Evolutionary conservation across 108 stramenopile genomes (phyloP).

Genomic region (Asterionellopsis glacialis): DNA sequence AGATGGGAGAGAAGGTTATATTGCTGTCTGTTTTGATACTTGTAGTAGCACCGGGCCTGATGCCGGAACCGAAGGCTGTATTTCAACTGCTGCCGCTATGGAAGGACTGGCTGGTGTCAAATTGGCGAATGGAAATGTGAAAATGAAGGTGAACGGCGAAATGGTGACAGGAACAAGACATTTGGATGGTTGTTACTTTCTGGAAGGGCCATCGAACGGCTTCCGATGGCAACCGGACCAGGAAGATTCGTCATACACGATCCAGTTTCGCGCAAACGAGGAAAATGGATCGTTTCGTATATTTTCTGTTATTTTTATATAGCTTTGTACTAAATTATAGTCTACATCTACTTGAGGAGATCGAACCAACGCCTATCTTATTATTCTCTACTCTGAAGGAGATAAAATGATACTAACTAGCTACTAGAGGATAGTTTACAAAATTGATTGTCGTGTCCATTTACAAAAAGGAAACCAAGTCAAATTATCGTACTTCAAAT

Average conservation of each 20-base stretch:
- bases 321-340: no score
- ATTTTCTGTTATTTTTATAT: background rate
- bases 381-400: no score
- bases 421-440: no score
- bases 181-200: conserved; percentile 9
- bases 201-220: background rate
- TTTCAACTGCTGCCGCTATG: background rate
- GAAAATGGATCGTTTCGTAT: background rate
- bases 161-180: conserved; percentile 8
- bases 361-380: no score
- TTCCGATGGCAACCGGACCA: background rate
- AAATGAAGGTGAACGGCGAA: conserved; percentile 19
- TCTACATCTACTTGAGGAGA: no score
- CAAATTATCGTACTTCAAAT: no score
- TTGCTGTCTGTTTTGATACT: conserved; percentile 15
- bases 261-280: conserved; percentile 1
- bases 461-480: no score
- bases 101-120: conserved; percentile 13
- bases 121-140: conserved; percentile 11
- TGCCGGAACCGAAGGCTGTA: background rate
- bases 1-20: conserved; percentile 15
- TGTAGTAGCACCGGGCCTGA: conserved; percentile 21
- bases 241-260: background rate
- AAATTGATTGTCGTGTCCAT: no score
- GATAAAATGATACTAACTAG: no score